Conservation (phyloP, 352 stramenopile genomes). For the Globisporangium middletonii region DNA sequence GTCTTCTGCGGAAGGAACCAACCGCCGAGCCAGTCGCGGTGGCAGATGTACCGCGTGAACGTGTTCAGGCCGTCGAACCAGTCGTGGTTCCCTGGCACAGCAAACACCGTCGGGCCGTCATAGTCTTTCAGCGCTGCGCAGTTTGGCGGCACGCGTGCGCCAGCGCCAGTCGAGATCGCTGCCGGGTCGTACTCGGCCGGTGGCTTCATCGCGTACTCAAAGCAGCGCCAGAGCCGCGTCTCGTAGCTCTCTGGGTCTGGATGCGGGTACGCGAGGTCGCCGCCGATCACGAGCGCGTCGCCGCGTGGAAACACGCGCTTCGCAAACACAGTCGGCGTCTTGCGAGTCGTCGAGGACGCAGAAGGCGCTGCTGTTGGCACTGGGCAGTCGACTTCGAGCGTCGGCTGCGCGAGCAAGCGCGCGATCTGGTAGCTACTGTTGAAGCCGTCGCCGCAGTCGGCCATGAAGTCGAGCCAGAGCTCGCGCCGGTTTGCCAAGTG, state of each 20-base stretch:
- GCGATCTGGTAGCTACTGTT: slow-evolving; percentile 93
- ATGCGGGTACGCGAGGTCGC: slow-evolving; percentile 91
- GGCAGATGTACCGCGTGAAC: slow-evolving; percentile 88
- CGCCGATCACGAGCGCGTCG: slow-evolving; percentile 87
- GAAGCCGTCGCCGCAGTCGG: slow-evolving; percentile 91
- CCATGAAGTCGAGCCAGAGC: slow-evolving; percentile 94
- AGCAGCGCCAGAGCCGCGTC: slow-evolving; percentile 86
- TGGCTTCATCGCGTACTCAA: slow-evolving; percentile 93
- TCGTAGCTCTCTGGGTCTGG: slow-evolving; percentile 87
- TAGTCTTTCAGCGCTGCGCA: slow-evolving; percentile 54
- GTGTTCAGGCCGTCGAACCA: slow-evolving; percentile 94
- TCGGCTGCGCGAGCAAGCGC: slow-evolving; percentile 83
- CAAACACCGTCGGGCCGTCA: slow-evolving; percentile 64
- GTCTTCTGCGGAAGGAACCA: slow-evolving; percentile 91
- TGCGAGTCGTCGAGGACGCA: too few species aligned
- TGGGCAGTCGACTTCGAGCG: slow-evolving; percentile 71
- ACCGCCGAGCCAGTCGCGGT: slow-evolving; percentile 89
- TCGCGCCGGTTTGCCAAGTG: slow-evolving; percentile 72
- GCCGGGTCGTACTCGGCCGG: slow-evolving; percentile 79
- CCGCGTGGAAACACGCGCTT: slow-evolving; percentile 73
- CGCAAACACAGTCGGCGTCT: slow-evolving; percentile 19
- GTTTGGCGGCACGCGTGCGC: slow-evolving; percentile 47
- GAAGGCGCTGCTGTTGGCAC: not conserved
- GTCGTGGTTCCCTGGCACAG: slow-evolving; percentile 90
- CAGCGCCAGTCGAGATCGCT: slow-evolving; percentile 78